Base-by-base conservation (phyloP, 306 rosid genomes). In the Sicyos baderoa region DNA sequence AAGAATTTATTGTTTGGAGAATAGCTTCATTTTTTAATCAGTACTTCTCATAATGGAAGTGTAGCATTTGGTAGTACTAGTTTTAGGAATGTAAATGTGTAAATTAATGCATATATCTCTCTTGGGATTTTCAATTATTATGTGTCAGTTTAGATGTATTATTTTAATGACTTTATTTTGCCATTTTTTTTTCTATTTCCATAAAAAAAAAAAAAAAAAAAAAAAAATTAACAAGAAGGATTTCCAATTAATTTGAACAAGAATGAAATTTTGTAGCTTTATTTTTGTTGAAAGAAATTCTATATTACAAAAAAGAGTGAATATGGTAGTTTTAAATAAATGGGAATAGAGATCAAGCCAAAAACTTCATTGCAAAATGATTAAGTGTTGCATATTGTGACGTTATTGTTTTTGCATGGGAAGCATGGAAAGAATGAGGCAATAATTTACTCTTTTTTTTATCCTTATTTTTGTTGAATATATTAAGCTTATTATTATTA, bases 81-180 rank as follows among this genome's bases (percentile, higher is more conserved):
- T 14, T 4, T 16, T 60, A 65, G 70, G 17, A 64, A 64, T 66
- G 71, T 66, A 66, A 66, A 66, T 66, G 8, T 66, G 71, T 45
- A 65, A 65, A 65, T 21, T 14, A 64, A 66, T 66, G 71, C 71
- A 66, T 13, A 66, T 47, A 16, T 66, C 71, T 66, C 40, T 66
- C 45, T 40, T 45, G 71, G 71, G 71, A 47, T 45, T 66, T 66
- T 66, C 55, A 44, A 42, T 55, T 58, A 25, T 44, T 40, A 62
- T 40, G 23, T 63, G 48, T 40, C 21, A 40, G 52, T 25, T 61
- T 61, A 7, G 32, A 54, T 54, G 32, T 54, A 54, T 54, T 29
- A 21, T 19, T 54, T 54, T 21, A 54, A 54, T 21, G 60, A 21
- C 25, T 21, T 21, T 48, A 0, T 48, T 48, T 48, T n/a, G 14